Evolutionary conservation across 2,329 filamentous ascomycete genomes (phyloP).

Genomic region (Daldinia sp.): DNA sequence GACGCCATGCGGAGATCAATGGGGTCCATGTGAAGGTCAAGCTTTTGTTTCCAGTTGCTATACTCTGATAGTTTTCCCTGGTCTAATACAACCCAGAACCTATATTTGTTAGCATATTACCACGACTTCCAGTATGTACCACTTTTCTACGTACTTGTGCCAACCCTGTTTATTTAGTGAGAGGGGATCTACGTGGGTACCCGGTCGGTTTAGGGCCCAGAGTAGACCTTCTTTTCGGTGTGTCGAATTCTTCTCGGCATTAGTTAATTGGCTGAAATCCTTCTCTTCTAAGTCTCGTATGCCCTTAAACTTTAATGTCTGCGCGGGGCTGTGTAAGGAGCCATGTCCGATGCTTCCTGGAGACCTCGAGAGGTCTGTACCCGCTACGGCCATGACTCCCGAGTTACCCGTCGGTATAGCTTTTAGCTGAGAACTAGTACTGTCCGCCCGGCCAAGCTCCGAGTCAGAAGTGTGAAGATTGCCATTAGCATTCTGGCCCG

Average conservation of each 20-base stretch:
- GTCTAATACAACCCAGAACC: slow-evolving; percentile 98
- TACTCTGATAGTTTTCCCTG: slow-evolving; percentile 97
- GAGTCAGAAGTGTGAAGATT: slow-evolving; percentile 66
- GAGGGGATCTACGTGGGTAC: slow-evolving; percentile 93
- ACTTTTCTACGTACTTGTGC: slow-evolving; percentile 80
- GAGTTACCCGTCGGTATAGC: slow-evolving; percentile 57
- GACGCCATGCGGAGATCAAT: slow-evolving; percentile 98
- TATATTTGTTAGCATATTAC: slow-evolving; percentile 48
- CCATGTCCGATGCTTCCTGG: slow-evolving; percentile 62
- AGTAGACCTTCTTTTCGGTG: slow-evolving; percentile 92
- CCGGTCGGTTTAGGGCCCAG: slow-evolving; percentile 92
- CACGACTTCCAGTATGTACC: background rate
- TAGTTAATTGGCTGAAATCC: slow-evolving; percentile 62
- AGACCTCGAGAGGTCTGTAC: slow-evolving; percentile 62
- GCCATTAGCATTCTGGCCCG: slow-evolving; percentile 53
- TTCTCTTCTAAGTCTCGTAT: slow-evolving; percentile 92
- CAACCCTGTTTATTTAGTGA: slow-evolving; percentile 96
- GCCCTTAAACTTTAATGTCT: slow-evolving; percentile 79
- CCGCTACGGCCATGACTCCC: slow-evolving; percentile 44
- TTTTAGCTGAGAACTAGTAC: slow-evolving; percentile 73
- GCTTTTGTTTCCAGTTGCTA: slow-evolving; percentile 97
- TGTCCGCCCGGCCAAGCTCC: slow-evolving; percentile 77
- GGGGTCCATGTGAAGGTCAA: slow-evolving; percentile 97
- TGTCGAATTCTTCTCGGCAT: slow-evolving; percentile 66
- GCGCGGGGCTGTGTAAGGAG: slow-evolving; percentile 59